Base-by-base conservation (phyloP, 2,329 filamentous ascomycete species). In the Ophiostoma australiae region DNA sequence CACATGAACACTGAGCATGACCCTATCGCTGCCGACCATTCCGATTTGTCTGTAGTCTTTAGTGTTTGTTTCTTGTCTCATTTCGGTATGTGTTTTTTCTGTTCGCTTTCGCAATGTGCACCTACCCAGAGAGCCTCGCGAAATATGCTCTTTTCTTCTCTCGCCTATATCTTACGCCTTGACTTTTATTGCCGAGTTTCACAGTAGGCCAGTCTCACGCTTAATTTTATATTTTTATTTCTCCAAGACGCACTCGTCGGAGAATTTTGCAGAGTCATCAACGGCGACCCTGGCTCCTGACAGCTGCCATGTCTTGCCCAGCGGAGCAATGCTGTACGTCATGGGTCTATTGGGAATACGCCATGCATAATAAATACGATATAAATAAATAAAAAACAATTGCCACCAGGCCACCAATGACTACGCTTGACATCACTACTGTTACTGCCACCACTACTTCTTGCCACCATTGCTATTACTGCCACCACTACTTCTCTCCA, bases 121-220 rank as follows among this genome's bases (percentile, higher is more conserved):
- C n/a, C 20, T 48, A n/a, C 44, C 5, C 17, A 20, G n/a, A 11
- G 23, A 63, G 27, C 58, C 58, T 63, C 13, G 58, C 27, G 58
- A 63, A 63, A 63, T 33, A 63, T 63, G 58, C 58, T 63, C 58
- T 63, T 33, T 63, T 63, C 27, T 63, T 63, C 58, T 63, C 58
- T 33, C 58, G 58, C 58, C 58, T 63, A 63, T 63, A 33, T 58
- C 52, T 58, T 31, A 15, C 23, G 27, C 11, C 58, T 33, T 33
- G 23, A 58, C n/a, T 33, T 63, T 33, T 31, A 63, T 48, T 48
- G 11, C 44, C 58, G 27, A 63, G 58, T 33, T 63, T 63, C 27
- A 63, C n/a, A 17, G n/a, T 63, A 23, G 10, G 27, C 11, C 58
- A 33, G 27, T 33, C 58, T 63, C 5, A 63, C 15, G 44, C n/a